Evolutionary conservation across 2,329 filamentous ascomycete genomes (phyloP).

Genomic region (Myriosclerotinia duriaeana): DNA sequence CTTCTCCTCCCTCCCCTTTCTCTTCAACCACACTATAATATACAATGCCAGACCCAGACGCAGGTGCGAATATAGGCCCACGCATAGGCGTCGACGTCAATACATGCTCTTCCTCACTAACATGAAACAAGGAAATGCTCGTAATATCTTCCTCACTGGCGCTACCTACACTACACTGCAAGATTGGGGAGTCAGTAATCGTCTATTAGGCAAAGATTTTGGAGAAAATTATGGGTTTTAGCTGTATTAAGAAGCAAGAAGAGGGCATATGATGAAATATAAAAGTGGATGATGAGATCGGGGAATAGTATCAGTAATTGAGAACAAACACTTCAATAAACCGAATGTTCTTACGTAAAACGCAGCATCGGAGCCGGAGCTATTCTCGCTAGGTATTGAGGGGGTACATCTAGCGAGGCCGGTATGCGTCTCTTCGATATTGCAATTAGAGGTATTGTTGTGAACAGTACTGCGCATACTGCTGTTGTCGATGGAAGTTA

Average conservation of each 20-base stretch:
- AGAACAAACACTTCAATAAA: too few species aligned
- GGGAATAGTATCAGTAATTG: too few species aligned
- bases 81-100: not conserved
- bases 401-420: not conserved
- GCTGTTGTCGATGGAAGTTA: accelerated
- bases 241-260: too few species aligned
- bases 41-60: not conserved
- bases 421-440: not conserved
- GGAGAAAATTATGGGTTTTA: too few species aligned
- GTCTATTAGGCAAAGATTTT: too few species aligned
- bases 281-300: too few species aligned
- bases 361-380: slow-evolving; percentile 1
- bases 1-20: too few species aligned
- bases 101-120: accelerated
- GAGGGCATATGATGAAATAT: too few species aligned
- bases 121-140: accelerated
- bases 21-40: not conserved
- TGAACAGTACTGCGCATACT: not conserved
- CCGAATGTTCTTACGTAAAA: not conserved
- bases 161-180: not conserved
- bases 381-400: not conserved
- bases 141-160: not conserved
- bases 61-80: not conserved
- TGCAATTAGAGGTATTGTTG: not conserved
- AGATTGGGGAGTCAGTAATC: too few species aligned